A percentile compares a stretch with the other conserved stretches of the same genome.
Conservation (phyloP, 176 grass and related monocot genomes). For the Ensete ventricosum region DNA sequence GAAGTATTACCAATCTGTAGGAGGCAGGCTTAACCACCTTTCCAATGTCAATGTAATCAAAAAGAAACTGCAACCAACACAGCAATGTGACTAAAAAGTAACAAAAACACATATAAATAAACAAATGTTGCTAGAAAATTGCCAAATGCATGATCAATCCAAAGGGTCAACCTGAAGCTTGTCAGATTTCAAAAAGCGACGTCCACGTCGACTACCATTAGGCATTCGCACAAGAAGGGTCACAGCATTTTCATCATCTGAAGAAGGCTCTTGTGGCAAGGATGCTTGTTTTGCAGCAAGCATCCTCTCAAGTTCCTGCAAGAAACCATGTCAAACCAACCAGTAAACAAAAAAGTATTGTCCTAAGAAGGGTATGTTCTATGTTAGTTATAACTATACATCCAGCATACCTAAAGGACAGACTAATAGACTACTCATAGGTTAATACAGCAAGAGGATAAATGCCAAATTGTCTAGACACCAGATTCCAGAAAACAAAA, state of each 20-base stretch:
- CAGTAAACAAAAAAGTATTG: neutral
- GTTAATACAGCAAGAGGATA: neutral
- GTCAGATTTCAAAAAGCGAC: constrained; percentile 77
- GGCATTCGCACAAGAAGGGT: constrained; percentile 85
- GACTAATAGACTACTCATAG: neutral
- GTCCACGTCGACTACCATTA: constrained; percentile 67
- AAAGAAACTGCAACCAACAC: constrained; percentile 60
- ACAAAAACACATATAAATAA: constrained; percentile 12
- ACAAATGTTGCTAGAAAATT: constrained; percentile 10
- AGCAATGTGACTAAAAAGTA: constrained; percentile 10
- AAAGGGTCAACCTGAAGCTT: constrained; percentile 65
- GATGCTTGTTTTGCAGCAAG: constrained; percentile 72
- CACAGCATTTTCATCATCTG: constrained; percentile 67
- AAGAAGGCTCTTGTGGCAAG: constrained; percentile 64
- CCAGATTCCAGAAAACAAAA: neutral
- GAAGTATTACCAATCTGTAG: constrained; percentile 76
- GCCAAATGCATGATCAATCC: constrained; percentile 1
- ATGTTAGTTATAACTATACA: neutral
- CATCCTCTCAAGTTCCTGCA: constrained; percentile 69
- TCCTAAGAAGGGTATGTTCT: neutral
- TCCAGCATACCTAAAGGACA: neutral
- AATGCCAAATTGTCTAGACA: neutral
- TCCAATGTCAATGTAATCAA: constrained; percentile 86
- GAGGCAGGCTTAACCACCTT: constrained; percentile 82
- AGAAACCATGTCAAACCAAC: neutral